Conservation (phyloP, 495 filamentous ascomycete species). For the Aspergillus nidulans region DNA sequence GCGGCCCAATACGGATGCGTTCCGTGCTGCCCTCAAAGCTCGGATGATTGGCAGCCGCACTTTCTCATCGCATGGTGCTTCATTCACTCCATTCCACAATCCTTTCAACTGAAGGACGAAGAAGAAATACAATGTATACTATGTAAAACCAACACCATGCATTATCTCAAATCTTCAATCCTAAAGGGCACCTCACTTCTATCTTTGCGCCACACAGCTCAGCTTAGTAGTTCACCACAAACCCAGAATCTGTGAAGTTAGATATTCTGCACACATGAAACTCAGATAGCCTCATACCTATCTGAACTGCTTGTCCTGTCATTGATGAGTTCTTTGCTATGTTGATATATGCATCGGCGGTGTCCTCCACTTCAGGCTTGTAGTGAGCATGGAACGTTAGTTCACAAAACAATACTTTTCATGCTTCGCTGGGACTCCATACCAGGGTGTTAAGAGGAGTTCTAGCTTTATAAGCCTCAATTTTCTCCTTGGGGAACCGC, state of each 20-base stretch:
- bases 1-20: conserved; percentile 31
- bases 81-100: conserved; percentile 38
- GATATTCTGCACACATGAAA: neutral
- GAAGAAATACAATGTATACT: conserved; percentile 1
- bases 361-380: conserved; percentile 53
- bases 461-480: conserved; percentile 34
- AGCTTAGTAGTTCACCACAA: conserved; percentile 22
- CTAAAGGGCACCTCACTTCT: neutral
- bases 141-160: conserved; percentile 20
- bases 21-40: conserved; percentile 40
- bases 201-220: neutral
- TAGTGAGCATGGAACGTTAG: conserved; percentile 9
- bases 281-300: conserved; percentile 37
- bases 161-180: conserved; percentile 7
- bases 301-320: conserved; percentile 51
- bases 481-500: conserved; percentile 39
- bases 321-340: conserved; percentile 54
- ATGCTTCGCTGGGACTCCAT: conserved; percentile 7
- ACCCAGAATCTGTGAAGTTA: conserved; percentile 35
- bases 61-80: conserved; percentile 21
- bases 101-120: conserved; percentile 23
- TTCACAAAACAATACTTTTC: neutral
- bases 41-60: conserved; percentile 36
- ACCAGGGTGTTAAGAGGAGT: conserved; percentile 44
- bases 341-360: conserved; percentile 48